Evolutionary conservation across 495 filamentous ascomycete species (phyloP).

Genomic region (Aspergillus cristatus): DNA sequence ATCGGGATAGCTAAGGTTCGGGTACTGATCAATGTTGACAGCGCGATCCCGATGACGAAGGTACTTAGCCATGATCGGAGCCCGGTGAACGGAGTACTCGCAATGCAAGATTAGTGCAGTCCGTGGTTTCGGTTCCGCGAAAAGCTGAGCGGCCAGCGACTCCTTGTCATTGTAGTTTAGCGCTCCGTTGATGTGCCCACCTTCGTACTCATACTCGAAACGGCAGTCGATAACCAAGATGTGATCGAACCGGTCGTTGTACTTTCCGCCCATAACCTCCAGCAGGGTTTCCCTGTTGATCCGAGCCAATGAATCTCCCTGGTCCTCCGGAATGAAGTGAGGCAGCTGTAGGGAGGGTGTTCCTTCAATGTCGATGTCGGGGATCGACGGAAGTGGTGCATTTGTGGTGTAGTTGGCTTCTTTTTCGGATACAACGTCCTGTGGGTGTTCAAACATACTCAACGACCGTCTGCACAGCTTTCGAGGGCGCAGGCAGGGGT

Average conservation of each 20-base stretch:
- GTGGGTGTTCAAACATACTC: slow-evolving; percentile 94
- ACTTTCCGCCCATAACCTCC: slow-evolving; percentile 80
- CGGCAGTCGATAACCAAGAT: slow-evolving; percentile 88
- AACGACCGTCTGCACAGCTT: slow-evolving; percentile 85
- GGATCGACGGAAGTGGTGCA: slow-evolving; percentile 57
- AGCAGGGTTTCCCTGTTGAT: slow-evolving; percentile 73
- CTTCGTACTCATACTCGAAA: slow-evolving; percentile 97
- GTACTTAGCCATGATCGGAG: slow-evolving; percentile 79
- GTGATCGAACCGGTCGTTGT: slow-evolving; percentile 60
- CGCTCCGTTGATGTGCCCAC: slow-evolving; percentile 87
- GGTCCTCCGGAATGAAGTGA: slow-evolving; percentile 73
- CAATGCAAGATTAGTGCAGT: slow-evolving; percentile 91
- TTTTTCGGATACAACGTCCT: slow-evolving; percentile 70
- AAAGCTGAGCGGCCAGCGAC: slow-evolving; percentile 64
- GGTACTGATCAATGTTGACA: slow-evolving; percentile 74
- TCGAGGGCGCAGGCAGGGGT: slow-evolving; percentile 64
- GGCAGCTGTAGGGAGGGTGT: slow-evolving; percentile 64
- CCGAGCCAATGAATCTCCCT: slow-evolving; percentile 75
- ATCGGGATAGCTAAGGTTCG: slow-evolving; percentile 83
- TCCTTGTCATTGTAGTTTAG: slow-evolving; percentile 97
- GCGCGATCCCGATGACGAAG: slow-evolving; percentile 81
- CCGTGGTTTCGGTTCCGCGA: slow-evolving; percentile 54
- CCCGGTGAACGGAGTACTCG: slow-evolving; percentile 95
- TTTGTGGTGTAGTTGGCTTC: slow-evolving; percentile 45
- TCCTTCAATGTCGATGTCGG: slow-evolving; percentile 67